phyloP scores from a whole-genome alignment of 2,329 filamentous ascomycete species.

The Fusarium transvaalense region DNA sequence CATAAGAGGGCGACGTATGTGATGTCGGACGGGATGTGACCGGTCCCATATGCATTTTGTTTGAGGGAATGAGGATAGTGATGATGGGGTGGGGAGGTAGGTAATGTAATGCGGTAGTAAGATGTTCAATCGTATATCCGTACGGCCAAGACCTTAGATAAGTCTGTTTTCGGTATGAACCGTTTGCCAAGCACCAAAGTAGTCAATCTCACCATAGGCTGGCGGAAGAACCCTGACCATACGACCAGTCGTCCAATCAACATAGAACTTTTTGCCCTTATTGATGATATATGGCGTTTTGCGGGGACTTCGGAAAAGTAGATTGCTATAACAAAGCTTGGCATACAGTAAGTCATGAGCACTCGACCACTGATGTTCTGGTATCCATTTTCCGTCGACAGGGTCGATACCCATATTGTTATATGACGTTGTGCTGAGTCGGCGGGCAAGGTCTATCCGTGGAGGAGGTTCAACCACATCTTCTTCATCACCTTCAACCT shows the following conservation, averaged over 20 bases:
- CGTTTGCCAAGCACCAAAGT: conserved; percentile 63
- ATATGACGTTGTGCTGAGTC: conserved; percentile 61
- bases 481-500: conserved; percentile 41
- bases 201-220: conserved; percentile 65
- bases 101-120: background rate
- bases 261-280: conserved; percentile 69
- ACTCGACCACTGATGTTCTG: conserved; percentile 66
- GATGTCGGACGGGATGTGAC: conserved; percentile 22
- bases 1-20: conserved; percentile 2
- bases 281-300: conserved; percentile 70
- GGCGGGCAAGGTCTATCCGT: conserved; percentile 52
- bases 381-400: conserved; percentile 68
- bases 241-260: conserved; percentile 70
- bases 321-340: conserved; percentile 70
- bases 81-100: background rate
- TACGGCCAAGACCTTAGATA: conserved; percentile 51
- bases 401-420: conserved; percentile 61
- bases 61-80: conserved; percentile 1
- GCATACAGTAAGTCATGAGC: conserved; percentile 71
- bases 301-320: conserved; percentile 67
- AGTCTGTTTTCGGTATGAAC: conserved; percentile 63
- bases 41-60: conserved; percentile 8
- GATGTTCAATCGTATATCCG: conserved; percentile 10
- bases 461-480: conserved; percentile 43
- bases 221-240: conserved; percentile 67